Percentiles rank a stretch among this genome's conserved stretches.
Evolutionary conservation across 805 yeast species (phyloP).

Genomic region (Pichia manshurica): DNA sequence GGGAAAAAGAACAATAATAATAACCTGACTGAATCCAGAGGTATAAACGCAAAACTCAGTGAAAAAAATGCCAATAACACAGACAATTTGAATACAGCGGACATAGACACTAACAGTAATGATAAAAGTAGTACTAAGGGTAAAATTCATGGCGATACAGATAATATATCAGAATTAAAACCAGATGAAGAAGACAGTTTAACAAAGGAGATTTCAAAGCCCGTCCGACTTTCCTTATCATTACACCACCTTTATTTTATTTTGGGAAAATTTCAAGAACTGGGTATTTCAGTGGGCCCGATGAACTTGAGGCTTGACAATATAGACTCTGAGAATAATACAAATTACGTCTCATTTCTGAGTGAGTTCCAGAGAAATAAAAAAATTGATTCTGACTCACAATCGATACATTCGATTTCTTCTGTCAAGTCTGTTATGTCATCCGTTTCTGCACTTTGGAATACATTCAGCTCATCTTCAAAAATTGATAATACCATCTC

Average conservation of each 20-base stretch:
- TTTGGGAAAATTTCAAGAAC: constrained; percentile 48
- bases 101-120: background rate
- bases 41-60: background rate
- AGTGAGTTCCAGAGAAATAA: constrained; percentile 44
- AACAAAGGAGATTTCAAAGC: constrained; percentile 31
- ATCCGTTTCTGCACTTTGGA: constrained; percentile 39
- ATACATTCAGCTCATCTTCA: constrained; percentile 31
- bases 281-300: constrained; percentile 52
- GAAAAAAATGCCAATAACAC: background rate
- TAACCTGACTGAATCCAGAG: background rate
- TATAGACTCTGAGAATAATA: constrained; percentile 45
- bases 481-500: constrained; percentile 36
- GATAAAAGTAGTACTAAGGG: background rate
- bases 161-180: background rate
- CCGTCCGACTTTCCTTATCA: constrained; percentile 52
- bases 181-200: constrained; percentile 14
- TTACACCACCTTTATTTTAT: constrained; percentile 60
- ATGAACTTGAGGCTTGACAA: constrained; percentile 53
- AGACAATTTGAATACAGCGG: background rate
- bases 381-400: constrained; percentile 31
- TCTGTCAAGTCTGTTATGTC: constrained; percentile 52
- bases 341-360: constrained; percentile 51
- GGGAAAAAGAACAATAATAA: background rate
- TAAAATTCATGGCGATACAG: background rate
- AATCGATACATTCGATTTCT: constrained; percentile 52